These are phyloP conservation scores for Xerocomus potaroensis DNA, from an alignment of 768 basidiomycete species.

Conservation along the genomic window DNA sequence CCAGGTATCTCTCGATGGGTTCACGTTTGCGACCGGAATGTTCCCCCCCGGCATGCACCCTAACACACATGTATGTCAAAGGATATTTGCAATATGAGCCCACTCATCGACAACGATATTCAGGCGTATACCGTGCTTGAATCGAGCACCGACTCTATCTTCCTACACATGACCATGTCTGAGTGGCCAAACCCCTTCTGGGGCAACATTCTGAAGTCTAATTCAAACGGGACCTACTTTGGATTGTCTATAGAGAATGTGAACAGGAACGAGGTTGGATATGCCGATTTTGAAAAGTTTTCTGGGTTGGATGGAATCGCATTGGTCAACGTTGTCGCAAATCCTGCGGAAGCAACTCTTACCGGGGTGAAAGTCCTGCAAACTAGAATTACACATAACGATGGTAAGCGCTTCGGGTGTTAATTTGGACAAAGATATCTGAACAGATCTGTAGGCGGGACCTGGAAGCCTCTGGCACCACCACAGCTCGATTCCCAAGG, in stretches of 20 bases:
- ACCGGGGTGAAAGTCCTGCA: constrained; percentile 73
- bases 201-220: constrained; percentile 93
- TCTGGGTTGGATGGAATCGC: constrained; percentile 95
- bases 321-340: constrained; percentile 84
- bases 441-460: constrained; percentile 51
- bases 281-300: constrained; percentile 98
- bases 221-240: constrained; percentile 98
- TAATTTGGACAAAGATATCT: background rate
- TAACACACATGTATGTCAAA: constrained; percentile 73
- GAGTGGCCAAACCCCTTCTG: constrained; percentile 68
- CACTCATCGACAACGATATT: background rate
- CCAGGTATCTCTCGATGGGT: constrained; percentile 90
- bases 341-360: constrained; percentile 69
- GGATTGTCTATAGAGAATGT: constrained; percentile 81
- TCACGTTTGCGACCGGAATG: constrained; percentile 74
- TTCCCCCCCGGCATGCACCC: constrained; percentile 93
- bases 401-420: constrained; percentile 50
- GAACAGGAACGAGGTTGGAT: constrained; percentile 85
- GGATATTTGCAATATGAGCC: background rate
- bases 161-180: constrained; percentile 94
- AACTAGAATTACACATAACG: constrained; percentile 92
- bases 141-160: constrained; percentile 88
- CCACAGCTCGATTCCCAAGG: constrained; percentile 76
- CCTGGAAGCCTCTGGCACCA: constrained; percentile 80
- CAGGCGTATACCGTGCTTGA: constrained; percentile 94